Evolutionary conservation across 306 rosid species (phyloP), one percentile per base, ranked within the genome.

Genomic region (Vigna nakashimae): DNA sequence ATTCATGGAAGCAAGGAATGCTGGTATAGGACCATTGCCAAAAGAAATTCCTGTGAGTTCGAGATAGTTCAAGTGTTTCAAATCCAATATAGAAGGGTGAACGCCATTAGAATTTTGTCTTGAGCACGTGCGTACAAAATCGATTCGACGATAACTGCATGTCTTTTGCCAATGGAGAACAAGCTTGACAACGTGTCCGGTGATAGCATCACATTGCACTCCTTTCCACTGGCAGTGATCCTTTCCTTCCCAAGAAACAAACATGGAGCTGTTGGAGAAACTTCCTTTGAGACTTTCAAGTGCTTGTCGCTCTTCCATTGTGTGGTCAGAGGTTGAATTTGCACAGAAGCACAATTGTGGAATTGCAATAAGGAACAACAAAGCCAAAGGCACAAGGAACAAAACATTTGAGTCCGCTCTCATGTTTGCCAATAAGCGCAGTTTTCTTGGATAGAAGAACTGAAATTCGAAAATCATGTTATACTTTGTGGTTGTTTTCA

Each of bases 131-230:
- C 66, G 30, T 13, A 24, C 12, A 32, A 24, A 57, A 1, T 12
- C 24, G 24, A 1, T 45, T 7, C 45, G 45, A 16, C 68, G 34
- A 30, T 30, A 62, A 15, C 0, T 3, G 14, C 68, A 62, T 32
- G 24, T 32, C 3, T 62, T 32, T 32, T 62, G 45, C 45, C 68
- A 57, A 57, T 24, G 2, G 22, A 62, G 68, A 0, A 16, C 6
- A 65, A 65, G 70, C 51, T 40, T 65, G 51, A 65, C 32, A 38
- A 65, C 70, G 12, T 40, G 70, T n/a, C 70, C 51, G 14, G 70
- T 17, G 51, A 40, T 38, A 5, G 9, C 51, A 40, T 65, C 70
- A 65, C 70, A 65, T 40, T 3, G 32, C 30, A 65, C 70, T 65
- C 70, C 70, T 40, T 65, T 4, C 70, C 70, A 65, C 30, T 40